phyloP scores from a whole-genome alignment of 2,329 filamentous ascomycete species.

The Trichoderma atrobrunneum region DNA sequence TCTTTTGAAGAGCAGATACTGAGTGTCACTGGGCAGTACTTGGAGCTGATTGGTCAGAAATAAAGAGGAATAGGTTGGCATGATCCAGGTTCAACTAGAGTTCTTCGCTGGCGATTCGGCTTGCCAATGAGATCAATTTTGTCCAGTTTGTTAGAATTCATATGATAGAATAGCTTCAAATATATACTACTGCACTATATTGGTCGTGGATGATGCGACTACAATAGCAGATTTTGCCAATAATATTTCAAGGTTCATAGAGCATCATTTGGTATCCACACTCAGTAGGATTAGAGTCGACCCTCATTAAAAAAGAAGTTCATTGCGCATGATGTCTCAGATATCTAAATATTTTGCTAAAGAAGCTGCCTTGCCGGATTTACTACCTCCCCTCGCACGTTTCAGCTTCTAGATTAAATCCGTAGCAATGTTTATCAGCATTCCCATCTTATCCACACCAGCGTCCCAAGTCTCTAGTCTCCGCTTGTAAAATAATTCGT shows the following conservation, averaged over 20 bases:
- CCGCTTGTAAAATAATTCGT: neutral
- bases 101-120: neutral
- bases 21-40: slow-evolving; percentile 33
- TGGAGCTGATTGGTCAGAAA: slow-evolving; percentile 26
- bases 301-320: neutral
- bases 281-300: neutral
- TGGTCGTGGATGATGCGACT: neutral
- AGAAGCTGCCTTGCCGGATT: neutral
- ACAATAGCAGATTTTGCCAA: neutral
- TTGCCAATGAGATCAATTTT: neutral
- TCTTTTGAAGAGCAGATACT: slow-evolving; percentile 36
- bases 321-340: neutral
- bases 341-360: neutral
- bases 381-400: neutral
- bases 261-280: neutral
- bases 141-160: neutral
- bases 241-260: neutral
- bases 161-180: neutral
- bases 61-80: neutral
- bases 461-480: neutral
- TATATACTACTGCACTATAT: neutral
- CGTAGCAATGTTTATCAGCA: neutral
- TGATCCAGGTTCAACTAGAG: neutral
- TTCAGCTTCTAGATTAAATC: neutral
- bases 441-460: neutral